Conservation (phyloP, 2,329 filamentous ascomycete genomes). For the Trichoderma sp. region DNA sequence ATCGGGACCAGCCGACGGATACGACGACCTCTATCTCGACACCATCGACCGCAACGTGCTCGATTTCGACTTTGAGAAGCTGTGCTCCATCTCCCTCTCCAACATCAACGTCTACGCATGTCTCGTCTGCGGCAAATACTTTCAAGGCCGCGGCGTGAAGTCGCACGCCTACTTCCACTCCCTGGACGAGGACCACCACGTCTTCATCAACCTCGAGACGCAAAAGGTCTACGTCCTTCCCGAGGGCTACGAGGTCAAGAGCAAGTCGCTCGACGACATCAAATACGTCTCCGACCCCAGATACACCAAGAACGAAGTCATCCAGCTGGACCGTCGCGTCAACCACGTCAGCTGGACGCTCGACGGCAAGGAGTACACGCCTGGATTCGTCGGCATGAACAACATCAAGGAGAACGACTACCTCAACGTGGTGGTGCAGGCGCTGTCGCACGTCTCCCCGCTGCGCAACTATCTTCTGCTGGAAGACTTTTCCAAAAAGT, state of each 20-base stretch:
- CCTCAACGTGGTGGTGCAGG: conserved; percentile 90
- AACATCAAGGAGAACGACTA: conserved; percentile 99
- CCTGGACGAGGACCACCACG: conserved; percentile 91
- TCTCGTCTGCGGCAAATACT: conserved; percentile 96
- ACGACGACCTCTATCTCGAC: conserved; percentile 94
- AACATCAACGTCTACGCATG: conserved; percentile 99
- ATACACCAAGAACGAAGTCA: conserved; percentile 77
- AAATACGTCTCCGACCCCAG: conserved; percentile 94
- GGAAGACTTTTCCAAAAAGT: conserved; percentile 67
- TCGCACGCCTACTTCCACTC: conserved; percentile 98
- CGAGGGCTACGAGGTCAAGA: conserved; percentile 94
- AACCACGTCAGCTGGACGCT: conserved; percentile 67
- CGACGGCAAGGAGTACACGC: conserved; percentile 78
- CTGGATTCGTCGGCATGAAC: conserved; percentile 97
- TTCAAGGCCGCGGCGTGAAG: conserved; percentile 86
- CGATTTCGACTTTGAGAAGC: conserved; percentile 98
- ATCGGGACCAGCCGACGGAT: conserved; percentile 76
- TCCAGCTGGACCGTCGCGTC: conserved; percentile 67
- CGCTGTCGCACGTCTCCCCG: conserved; percentile 83
- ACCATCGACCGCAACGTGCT: conserved; percentile 90
- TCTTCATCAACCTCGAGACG: conserved; percentile 96
- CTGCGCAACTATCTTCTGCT: conserved; percentile 90
- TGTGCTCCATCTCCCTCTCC: conserved; percentile 91
- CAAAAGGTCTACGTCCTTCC: conserved; percentile 89
- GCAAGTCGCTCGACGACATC: conserved; percentile 93